Percentiles rank a stretch among this genome's conserved stretches.
Evolutionary conservation across 2,329 filamentous ascomycete genomes (phyloP).

Genomic region (Fusarium pseudoanthophilum): DNA sequence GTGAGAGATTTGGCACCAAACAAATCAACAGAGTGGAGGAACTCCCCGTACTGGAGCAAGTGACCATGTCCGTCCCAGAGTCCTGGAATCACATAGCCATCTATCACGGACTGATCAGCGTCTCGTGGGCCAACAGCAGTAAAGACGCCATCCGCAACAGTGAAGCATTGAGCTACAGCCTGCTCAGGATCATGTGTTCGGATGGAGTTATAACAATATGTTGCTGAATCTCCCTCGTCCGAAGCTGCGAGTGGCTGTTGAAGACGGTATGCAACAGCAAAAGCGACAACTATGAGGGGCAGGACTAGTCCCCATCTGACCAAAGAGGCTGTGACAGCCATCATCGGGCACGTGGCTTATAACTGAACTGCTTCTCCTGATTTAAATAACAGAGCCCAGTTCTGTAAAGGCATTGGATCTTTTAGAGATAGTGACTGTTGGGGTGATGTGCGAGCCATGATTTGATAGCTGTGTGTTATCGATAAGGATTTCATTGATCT

Average conservation of each 20-base stretch:
- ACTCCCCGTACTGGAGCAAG: slow-evolving; percentile 73
- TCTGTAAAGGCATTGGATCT: neutral
- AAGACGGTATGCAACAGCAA: slow-evolving; percentile 49
- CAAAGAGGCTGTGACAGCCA: slow-evolving; percentile 19
- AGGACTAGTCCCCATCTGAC: slow-evolving; percentile 48
- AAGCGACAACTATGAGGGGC: slow-evolving; percentile 46
- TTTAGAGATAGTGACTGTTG: neutral
- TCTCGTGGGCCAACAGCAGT: slow-evolving; percentile 55
- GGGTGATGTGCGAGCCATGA: slow-evolving; percentile 7
- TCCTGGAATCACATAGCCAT: slow-evolving; percentile 71
- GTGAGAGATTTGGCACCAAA: slow-evolving; percentile 67
- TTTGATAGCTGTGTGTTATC: slow-evolving; percentile 30
- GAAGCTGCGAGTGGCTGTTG: slow-evolving; percentile 39
- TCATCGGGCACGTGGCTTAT: neutral
- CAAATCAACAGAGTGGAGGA: slow-evolving; percentile 72
- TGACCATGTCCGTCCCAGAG: slow-evolving; percentile 79
- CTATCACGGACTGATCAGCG: slow-evolving; percentile 38
- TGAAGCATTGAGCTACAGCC: slow-evolving; percentile 64
- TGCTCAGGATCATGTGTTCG: slow-evolving; percentile 51
- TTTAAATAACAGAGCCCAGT: neutral
- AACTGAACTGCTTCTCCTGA: neutral
- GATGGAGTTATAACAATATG: slow-evolving; percentile 55
- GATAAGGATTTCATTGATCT: slow-evolving; percentile 21
- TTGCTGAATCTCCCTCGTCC: slow-evolving; percentile 24
- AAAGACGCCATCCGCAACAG: slow-evolving; percentile 63